Evolutionary conservation across 2,329 filamentous ascomycete genomes (phyloP).

Genomic region (Colletotrichum incanum): DNA sequence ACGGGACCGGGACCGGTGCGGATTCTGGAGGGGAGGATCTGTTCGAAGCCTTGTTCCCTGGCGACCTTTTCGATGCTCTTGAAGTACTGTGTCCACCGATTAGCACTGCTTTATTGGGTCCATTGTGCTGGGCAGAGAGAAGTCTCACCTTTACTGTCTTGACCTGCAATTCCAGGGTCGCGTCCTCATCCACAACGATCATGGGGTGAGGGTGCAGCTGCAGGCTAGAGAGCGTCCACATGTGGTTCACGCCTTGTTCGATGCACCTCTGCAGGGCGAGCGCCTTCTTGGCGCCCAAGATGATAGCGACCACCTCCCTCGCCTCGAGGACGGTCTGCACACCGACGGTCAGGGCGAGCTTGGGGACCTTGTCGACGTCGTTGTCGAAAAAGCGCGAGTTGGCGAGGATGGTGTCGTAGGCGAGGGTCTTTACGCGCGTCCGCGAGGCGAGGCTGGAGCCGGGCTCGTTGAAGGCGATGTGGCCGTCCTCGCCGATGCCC

Average conservation of each 20-base stretch:
- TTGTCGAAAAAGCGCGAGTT: constrained; percentile 89
- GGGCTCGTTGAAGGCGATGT: constrained; percentile 93
- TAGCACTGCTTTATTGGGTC: not conserved
- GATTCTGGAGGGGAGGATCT: constrained; percentile 70
- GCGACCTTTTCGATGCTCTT: constrained; percentile 80
- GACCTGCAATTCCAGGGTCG: constrained; percentile 80
- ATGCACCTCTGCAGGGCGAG: constrained; percentile 85
- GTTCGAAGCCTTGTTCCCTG: constrained; percentile 69
- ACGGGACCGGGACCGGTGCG: constrained; percentile 65
- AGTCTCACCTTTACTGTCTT: constrained; percentile 76
- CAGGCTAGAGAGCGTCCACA: constrained; percentile 89
- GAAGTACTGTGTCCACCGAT: constrained; percentile 68
- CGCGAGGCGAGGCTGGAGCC: constrained; percentile 83
- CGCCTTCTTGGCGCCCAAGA: constrained; percentile 86
- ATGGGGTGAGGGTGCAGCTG: constrained; percentile 87
- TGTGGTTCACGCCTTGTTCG: constrained; percentile 88
- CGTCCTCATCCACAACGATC: constrained; percentile 88
- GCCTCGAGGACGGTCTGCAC: constrained; percentile 88
- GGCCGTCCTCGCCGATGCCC: constrained; percentile 88
- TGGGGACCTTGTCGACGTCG: constrained; percentile 81
- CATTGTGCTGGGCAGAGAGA: no score
- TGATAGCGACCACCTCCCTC: constrained; percentile 86
- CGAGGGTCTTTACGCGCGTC: constrained; percentile 88
- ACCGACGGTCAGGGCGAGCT: constrained; percentile 87
- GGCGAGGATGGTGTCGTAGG: constrained; percentile 88